These are phyloP conservation scores for Colletotrichum sp. DNA, from an alignment of 2,329 filamentous ascomycete genomes.

Conservation along the genomic window DNA sequence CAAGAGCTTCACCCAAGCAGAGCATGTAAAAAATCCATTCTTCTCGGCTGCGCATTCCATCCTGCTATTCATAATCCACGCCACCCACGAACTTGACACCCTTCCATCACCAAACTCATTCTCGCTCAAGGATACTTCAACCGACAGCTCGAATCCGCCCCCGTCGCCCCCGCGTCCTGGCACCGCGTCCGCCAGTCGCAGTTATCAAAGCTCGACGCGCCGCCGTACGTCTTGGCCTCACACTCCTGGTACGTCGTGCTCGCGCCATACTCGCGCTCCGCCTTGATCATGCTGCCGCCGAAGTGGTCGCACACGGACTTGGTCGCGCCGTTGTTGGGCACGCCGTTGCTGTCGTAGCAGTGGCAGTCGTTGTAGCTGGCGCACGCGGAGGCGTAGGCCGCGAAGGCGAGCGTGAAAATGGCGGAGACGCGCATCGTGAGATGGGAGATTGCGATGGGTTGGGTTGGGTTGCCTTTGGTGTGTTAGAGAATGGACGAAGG, in stretches of 20 bases:
- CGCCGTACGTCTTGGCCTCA: neutral
- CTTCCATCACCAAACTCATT: neutral
- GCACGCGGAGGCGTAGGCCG: neutral
- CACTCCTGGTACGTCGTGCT: neutral
- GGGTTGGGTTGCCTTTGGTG: neutral
- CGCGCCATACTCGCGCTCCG: neutral
- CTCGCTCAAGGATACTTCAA: neutral
- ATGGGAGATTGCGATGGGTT: no score
- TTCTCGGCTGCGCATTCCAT: no score
- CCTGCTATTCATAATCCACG: no score
- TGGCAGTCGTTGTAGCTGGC: neutral
- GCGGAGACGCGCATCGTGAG: neutral
- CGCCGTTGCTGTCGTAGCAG: neutral
- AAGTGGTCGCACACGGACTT: neutral
- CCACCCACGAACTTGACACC: no score
- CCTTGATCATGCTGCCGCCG: neutral
- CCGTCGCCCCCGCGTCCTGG: neutral
- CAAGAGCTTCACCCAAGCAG: no score
- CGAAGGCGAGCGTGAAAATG: accelerated
- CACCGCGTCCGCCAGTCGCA: neutral
- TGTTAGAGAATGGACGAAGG: neutral
- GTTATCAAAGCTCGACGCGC: neutral
- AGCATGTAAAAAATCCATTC: no score
- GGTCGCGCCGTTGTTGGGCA: neutral
- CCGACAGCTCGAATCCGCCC: neutral